These are phyloP conservation scores for Syncephalastrum racemosum DNA, from an alignment of 371 early-diverging fungal genomes.

Conservation along the genomic window DNA sequence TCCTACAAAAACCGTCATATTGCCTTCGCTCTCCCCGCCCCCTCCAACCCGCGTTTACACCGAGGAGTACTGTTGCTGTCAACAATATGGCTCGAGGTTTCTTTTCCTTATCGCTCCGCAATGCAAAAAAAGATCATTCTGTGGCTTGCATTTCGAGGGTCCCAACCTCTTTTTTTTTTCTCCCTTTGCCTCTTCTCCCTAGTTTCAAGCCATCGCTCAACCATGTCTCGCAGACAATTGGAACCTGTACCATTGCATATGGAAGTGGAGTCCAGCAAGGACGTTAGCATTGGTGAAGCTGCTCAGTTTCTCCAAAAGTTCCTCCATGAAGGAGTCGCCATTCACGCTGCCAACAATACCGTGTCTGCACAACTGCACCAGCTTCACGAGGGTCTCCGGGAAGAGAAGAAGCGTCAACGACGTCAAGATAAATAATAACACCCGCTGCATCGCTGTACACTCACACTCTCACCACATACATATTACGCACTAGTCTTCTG, in stretches of 20 bases:
- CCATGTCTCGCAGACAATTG: conserved; percentile 13
- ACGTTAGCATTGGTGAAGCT: conserved; percentile 27
- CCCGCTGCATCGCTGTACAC: background rate
- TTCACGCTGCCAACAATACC: conserved; percentile 53
- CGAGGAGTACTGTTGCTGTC: no score
- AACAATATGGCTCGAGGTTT: no score
- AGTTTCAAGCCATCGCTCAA: conserved; percentile 1
- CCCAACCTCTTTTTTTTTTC: background rate
- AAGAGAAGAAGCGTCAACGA: conserved; percentile 40
- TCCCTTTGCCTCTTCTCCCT: background rate
- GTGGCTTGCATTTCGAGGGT: background rate
- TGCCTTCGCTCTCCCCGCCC: no score
- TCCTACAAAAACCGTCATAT: no score
- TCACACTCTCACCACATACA: conserved; percentile 4
- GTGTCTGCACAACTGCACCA: conserved; percentile 51
- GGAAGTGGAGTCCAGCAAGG: conserved; percentile 33
- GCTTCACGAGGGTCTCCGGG: conserved; percentile 44
- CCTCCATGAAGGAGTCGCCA: conserved; percentile 48
- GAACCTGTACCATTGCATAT: conserved; percentile 43
- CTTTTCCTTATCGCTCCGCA: no score
- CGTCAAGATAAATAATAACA: conserved; percentile 2
- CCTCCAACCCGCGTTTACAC: no score
- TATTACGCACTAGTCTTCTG: conserved; percentile 1
- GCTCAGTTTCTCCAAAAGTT: conserved; percentile 43
- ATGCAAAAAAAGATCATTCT: background rate